A percentile compares a stretch with the other conserved stretches of the same genome.
Evolutionary conservation across 73 alveolate genomes (phyloP).

Genomic region (Halteria grandinella): DNA sequence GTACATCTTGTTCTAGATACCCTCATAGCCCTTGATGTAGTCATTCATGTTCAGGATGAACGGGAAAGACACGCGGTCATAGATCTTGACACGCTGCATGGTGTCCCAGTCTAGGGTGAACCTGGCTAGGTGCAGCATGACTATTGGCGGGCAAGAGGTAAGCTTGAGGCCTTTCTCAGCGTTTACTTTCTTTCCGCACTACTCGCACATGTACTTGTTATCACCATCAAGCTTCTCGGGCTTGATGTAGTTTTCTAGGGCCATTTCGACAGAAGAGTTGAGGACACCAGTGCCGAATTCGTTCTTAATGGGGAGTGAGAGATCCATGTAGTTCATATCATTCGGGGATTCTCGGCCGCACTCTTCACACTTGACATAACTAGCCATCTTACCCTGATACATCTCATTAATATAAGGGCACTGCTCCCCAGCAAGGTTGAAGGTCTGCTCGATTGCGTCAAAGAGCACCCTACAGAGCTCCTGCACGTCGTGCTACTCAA

Average conservation of each 20-base stretch:
- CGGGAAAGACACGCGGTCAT: slow-evolving; percentile 85
- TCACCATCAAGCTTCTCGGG: slow-evolving; percentile 89
- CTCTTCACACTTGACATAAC: slow-evolving; percentile 85
- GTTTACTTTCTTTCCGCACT: slow-evolving; percentile 87
- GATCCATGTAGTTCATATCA: slow-evolving; percentile 82
- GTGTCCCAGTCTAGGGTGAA: slow-evolving; percentile 87
- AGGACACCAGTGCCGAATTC: slow-evolving; percentile 85
- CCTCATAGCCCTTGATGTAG: slow-evolving; percentile 73
- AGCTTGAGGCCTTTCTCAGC: slow-evolving; percentile 90
- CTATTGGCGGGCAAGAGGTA: slow-evolving; percentile 79
- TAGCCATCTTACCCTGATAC: slow-evolving; percentile 82
- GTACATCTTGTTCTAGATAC: slow-evolving; percentile 48
- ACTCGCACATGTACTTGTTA: slow-evolving; percentile 88
- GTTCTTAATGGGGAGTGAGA: slow-evolving; percentile 90
- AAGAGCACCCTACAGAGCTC: slow-evolving; percentile 95
- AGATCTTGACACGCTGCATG: slow-evolving; percentile 76
- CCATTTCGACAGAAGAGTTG: slow-evolving; percentile 89
- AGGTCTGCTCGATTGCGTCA: slow-evolving; percentile 91
- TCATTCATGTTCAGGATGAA: slow-evolving; percentile 80
- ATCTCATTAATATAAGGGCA: slow-evolving; percentile 74
- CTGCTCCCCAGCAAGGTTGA: slow-evolving; percentile 66
- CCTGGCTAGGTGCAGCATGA: slow-evolving; percentile 84
- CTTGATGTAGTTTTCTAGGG: slow-evolving; percentile 87
- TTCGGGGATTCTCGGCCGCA: slow-evolving; percentile 85
- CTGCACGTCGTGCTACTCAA: slow-evolving; percentile 78